Percentiles rank a stretch among this genome's conserved stretches.
phyloP scores from a whole-genome alignment of 352 stramenopile species.

The Phytopythium sindhum region DNA sequence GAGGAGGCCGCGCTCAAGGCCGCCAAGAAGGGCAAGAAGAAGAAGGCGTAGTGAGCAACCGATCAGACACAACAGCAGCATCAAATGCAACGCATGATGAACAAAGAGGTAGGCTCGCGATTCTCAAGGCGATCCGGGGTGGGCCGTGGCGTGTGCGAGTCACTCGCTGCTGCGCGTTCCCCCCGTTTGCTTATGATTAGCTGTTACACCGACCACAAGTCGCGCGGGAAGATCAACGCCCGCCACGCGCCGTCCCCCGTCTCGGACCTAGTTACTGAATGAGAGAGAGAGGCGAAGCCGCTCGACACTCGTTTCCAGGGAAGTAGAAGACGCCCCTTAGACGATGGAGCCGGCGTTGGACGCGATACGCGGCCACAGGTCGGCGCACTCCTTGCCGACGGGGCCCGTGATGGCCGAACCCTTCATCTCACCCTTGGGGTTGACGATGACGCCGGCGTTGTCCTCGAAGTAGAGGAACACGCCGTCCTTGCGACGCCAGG shows the following conservation, averaged over 20 bases:
- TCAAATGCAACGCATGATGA: conserved; percentile 3
- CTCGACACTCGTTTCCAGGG: background rate
- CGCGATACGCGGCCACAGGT: conserved; percentile 99
- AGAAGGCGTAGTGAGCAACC: conserved; percentile 39
- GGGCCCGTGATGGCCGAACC: conserved; percentile 98
- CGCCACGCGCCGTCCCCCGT: background rate
- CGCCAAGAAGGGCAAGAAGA: conserved; percentile 81
- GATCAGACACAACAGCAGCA: background rate
- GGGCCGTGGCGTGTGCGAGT: background rate
- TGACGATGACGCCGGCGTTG: conserved; percentile 99
- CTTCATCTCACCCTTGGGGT: conserved; percentile 99
- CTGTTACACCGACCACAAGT: background rate
- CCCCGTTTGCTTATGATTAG: background rate
- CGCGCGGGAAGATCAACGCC: background rate
- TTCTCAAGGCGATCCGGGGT: conserved; percentile 19
- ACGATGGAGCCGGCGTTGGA: conserved; percentile 99
- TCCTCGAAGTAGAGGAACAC: conserved; percentile 99
- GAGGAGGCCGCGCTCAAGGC: conserved; percentile 73
- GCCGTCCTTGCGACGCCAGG: conserved; percentile 98
- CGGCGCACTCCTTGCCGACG: conserved; percentile 99
- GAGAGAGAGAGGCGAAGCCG: conserved; percentile 5
- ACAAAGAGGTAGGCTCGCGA: conserved; percentile 29
- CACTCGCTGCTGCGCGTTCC: background rate
- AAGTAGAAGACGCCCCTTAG: conserved; percentile 63
- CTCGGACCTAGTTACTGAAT: conserved; percentile 3